These are phyloP conservation scores for Lathyrus sativus DNA, from an alignment of 306 rosid genomes.

Conservation along the genomic window DNA sequence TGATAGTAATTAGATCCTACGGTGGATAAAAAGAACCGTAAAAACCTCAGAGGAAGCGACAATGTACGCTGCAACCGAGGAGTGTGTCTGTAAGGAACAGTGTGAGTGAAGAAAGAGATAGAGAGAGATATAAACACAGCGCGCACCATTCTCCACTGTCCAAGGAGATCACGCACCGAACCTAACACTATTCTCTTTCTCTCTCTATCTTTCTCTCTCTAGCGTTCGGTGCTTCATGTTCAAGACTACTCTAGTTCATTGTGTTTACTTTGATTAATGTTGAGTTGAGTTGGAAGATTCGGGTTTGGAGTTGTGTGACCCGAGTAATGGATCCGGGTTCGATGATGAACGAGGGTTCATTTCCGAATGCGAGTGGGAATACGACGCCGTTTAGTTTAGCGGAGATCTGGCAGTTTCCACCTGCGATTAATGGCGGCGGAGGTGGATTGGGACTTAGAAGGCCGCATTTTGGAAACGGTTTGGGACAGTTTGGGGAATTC, in stretches of 20 bases:
- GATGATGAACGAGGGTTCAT: constrained; percentile 59
- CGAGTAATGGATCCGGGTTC: constrained; percentile 63
- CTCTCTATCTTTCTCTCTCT: constrained; percentile 2
- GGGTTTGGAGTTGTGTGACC: not conserved
- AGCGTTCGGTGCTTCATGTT: not conserved
- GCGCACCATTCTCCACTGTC: constrained; percentile 71
- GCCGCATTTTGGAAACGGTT: constrained; percentile 52
- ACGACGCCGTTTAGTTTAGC: constrained; percentile 60
- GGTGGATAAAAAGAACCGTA: constrained; percentile 41
- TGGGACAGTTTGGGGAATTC: constrained; percentile 60
- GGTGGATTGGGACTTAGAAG: constrained; percentile 62
- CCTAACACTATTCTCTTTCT: constrained; percentile 3
- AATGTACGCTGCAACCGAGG: constrained; percentile 58
- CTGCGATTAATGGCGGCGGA: constrained; percentile 46
- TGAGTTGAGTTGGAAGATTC: not conserved
- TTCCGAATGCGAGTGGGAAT: constrained; percentile 51
- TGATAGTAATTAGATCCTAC: constrained; percentile 34
- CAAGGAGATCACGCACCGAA: constrained; percentile 52
- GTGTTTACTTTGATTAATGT: not conserved
- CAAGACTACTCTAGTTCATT: too few species aligned
- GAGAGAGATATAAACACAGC: constrained; percentile 40
- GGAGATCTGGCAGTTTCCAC: constrained; percentile 83
- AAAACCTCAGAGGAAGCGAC: constrained; percentile 64
- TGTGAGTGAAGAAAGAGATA: constrained; percentile 37
- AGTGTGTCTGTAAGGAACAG: constrained; percentile 47